A percentile compares a stretch with the other conserved stretches of the same genome.
Evolutionary conservation across 2,329 filamentous ascomycete species (phyloP).

Genomic region (Scytalidium sp.): DNA sequence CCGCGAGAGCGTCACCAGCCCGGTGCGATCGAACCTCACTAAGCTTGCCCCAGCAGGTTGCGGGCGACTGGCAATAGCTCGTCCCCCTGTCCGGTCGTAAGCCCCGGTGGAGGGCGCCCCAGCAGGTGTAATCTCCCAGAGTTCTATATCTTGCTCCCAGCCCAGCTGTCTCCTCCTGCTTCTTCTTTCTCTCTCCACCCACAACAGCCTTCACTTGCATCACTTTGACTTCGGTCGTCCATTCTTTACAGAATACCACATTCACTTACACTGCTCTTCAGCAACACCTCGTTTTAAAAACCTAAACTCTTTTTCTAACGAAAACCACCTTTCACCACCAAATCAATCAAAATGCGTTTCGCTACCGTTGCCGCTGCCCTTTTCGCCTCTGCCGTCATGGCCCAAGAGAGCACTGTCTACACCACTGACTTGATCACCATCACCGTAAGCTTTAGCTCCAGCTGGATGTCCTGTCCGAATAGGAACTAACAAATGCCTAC

Average conservation of each 20-base stretch:
- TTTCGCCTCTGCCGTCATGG: conserved; percentile 29
- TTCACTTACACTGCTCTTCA: conserved; percentile 17
- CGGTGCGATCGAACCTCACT: too few relatives aligned
- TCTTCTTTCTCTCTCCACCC: conserved; percentile 16
- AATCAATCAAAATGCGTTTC: conserved; percentile 36
- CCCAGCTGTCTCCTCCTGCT: conserved; percentile 1
- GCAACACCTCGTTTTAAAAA: conserved; percentile 7
- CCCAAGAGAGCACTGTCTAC: conserved; percentile 37
- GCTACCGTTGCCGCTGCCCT: conserved; percentile 28
- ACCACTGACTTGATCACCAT: conserved; percentile 49
- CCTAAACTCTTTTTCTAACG: conserved; percentile 7
- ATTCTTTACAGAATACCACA: conserved; percentile 25
- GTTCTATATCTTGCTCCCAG: conserved; percentile 13
- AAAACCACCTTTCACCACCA: conserved; percentile 7
- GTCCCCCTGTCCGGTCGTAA: neutral
- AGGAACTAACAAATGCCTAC: neutral
- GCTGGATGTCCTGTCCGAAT: conserved; percentile 31
- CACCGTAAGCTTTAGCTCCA: conserved; percentile 35
- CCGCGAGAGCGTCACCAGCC: neutral
- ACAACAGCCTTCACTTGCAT: conserved; percentile 19
- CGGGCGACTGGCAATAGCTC: neutral
- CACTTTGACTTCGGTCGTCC: conserved; percentile 28
- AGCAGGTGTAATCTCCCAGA: conserved; percentile 15
- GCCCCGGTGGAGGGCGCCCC: neutral
- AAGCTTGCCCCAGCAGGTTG: neutral